Evolutionary conservation across 2,329 filamentous ascomycete species (phyloP).

Genomic region (Paradendryphiella salina): DNA sequence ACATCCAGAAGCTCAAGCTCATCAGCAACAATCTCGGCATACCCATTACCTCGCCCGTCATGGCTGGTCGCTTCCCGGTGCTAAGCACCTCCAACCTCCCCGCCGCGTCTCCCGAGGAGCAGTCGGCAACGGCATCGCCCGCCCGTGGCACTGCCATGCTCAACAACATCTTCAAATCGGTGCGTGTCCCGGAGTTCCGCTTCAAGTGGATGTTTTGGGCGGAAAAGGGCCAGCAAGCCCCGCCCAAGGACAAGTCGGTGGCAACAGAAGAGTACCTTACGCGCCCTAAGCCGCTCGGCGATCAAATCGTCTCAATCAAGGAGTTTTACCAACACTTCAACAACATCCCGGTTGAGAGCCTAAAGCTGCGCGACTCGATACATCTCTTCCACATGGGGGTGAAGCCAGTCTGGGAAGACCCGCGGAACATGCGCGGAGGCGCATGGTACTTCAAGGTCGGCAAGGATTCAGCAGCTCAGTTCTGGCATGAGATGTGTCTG

Average conservation of each 20-base stretch:
- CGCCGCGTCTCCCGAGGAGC: slow-evolving; percentile 61
- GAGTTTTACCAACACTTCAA: slow-evolving; percentile 59
- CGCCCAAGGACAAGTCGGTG: slow-evolving; percentile 24
- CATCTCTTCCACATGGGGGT: slow-evolving; percentile 83
- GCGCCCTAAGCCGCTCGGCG: slow-evolving; percentile 50
- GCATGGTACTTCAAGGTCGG: slow-evolving; percentile 91
- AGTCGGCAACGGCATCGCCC: slow-evolving; percentile 66
- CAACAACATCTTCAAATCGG: slow-evolving; percentile 50
- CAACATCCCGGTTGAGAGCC: slow-evolving; percentile 75
- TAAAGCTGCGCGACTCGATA: slow-evolving; percentile 67
- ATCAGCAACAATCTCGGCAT: slow-evolving; percentile 2
- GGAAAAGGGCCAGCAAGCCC: slow-evolving; percentile 46
- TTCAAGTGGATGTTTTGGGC: slow-evolving; percentile 59
- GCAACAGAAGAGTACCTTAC: slow-evolving; percentile 48
- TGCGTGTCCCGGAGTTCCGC: slow-evolving; percentile 55
- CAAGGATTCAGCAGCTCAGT: slow-evolving; percentile 70
- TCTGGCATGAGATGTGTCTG: slow-evolving; percentile 81
- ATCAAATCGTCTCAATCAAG: slow-evolving; percentile 52
- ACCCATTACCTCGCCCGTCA: slow-evolving; percentile 13
- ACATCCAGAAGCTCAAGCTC: slow-evolving; percentile 10
- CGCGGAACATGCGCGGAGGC: slow-evolving; percentile 81
- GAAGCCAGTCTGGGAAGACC: slow-evolving; percentile 83
- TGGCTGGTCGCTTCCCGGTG: slow-evolving; percentile 41
- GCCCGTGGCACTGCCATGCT: slow-evolving; percentile 78
- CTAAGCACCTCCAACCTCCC: slow-evolving; percentile 56